phyloP scores from a whole-genome alignment of 768 basidiomycete genomes.

The Nevesoporus exiguus region DNA sequence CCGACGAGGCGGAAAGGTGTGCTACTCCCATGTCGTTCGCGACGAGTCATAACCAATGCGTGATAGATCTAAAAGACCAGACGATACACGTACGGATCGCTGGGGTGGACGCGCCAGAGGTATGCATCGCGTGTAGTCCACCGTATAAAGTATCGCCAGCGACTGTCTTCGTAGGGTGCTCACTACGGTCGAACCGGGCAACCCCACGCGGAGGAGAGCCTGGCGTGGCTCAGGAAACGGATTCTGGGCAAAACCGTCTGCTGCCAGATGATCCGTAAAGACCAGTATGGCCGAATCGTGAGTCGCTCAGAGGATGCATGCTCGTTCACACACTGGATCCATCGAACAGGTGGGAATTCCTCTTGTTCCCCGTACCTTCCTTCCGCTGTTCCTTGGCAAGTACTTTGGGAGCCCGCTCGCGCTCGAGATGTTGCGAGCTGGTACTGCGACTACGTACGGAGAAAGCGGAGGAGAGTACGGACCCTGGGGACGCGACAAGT shows the following conservation, averaged over 20 bases:
- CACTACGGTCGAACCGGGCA: conserved; percentile 85
- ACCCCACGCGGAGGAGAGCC: conserved; percentile 67
- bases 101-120: conserved; percentile 93
- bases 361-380: conserved; percentile 46
- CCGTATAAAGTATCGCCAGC: too few relatives aligned
- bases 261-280: conserved; percentile 69
- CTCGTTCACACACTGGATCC: neutral
- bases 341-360: conserved; percentile 60
- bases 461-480: conserved; percentile 83
- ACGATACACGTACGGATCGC: conserved; percentile 88
- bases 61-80: conserved; percentile 66
- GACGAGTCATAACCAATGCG: neutral
- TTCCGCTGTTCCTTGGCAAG: conserved; percentile 47
- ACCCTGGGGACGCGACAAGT: conserved; percentile 57
- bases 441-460: conserved; percentile 73
- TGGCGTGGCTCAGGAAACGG: conserved; percentile 62
- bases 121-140: conserved; percentile 23
- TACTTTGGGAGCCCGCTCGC: conserved; percentile 46
- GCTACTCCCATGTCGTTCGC: neutral
- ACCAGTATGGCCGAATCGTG: conserved; percentile 85
- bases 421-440: conserved; percentile 74
- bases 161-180: conserved; percentile 44
- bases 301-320: conserved; percentile 24
- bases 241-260: conserved; percentile 59
- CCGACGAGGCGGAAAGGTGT: conserved; percentile 59